Percentiles rank a stretch among this genome's conserved stretches.
These are phyloP conservation scores for Lipomyces lipofer DNA, from an alignment of 805 yeast species.

Conservation along the genomic window DNA sequence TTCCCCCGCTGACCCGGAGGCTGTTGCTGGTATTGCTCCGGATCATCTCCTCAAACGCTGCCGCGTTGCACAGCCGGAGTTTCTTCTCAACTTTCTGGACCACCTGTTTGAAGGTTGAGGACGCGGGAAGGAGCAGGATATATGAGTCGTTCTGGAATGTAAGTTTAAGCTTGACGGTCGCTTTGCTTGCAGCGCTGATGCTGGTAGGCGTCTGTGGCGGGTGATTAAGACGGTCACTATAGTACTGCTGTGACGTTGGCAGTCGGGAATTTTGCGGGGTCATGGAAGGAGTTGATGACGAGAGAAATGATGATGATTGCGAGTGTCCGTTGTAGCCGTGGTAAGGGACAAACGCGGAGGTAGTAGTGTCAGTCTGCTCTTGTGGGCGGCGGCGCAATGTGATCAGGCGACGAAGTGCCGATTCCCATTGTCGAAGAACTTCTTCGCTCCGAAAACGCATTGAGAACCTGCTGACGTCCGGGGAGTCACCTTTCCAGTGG, in stretches of 20 bases:
- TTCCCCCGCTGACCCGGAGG: conserved; percentile 5
- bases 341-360: conserved; percentile 10
- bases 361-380: background rate
- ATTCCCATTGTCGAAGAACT: conserved; percentile 74
- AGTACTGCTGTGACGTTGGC: too few species aligned
- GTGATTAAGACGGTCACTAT: too few species aligned
- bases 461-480: conserved; percentile 81
- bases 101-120: conserved; percentile 54
- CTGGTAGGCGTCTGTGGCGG: conserved; percentile 12
- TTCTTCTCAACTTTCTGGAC: conserved; percentile 59
- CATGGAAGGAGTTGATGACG: conserved; percentile 20
- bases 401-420: conserved; percentile 38
- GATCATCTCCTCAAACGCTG: conserved; percentile 36
- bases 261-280: conserved; percentile 20
- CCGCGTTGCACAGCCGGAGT: conserved; percentile 54
- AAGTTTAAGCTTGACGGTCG: conserved; percentile 41
- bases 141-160: conserved; percentile 48
- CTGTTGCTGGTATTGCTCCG: conserved; percentile 29
- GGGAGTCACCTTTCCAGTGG: conserved; percentile 32
- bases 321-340: conserved; percentile 7
- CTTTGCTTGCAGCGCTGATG: conserved; percentile 14
- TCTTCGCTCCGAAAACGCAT: conserved; percentile 84
- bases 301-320: conserved; percentile 25
- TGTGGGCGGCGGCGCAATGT: conserved; percentile 7
- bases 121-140: conserved; percentile 61